phyloP scores from a whole-genome alignment of 1,284 basidiomycete genomes.

The Fistulinella cinereoalba region DNA sequence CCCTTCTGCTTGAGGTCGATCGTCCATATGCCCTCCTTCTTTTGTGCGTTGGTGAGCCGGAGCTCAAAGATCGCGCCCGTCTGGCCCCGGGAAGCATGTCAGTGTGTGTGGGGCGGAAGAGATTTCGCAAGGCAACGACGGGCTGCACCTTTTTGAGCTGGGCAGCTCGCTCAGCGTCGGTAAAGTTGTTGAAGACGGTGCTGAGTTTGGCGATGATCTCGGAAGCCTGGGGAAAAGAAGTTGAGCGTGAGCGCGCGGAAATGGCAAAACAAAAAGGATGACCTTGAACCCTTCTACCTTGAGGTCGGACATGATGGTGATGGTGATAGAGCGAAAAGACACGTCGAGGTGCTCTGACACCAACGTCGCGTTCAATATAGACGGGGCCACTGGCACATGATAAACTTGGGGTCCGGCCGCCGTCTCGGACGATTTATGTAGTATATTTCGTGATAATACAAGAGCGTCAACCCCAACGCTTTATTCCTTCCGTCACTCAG shows the following conservation, averaged over 20 bases:
- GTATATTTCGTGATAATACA: too few species aligned
- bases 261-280: background rate
- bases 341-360: too few species aligned
- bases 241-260: background rate
- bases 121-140: background rate
- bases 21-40: constrained; percentile 84
- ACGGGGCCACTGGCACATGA: too few species aligned
- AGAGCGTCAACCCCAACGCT: too few species aligned
- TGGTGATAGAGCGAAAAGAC: too few species aligned
- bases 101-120: background rate
- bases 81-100: constrained; percentile 46
- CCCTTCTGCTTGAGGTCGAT: constrained; percentile 95
- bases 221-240: constrained; percentile 52
- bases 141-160: constrained; percentile 82
- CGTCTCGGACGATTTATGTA: too few species aligned
- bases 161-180: constrained; percentile 71
- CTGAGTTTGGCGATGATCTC: constrained; percentile 65
- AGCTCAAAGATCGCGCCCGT: constrained; percentile 93
- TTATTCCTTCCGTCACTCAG: constrained; percentile 4
- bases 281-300: constrained; percentile 61
- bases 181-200: constrained; percentile 60
- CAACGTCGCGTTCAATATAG: too few species aligned
- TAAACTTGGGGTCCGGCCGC: too few species aligned
- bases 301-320: constrained; percentile 50
- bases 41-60: constrained; percentile 74